These are phyloP conservation scores for Hymenotorrendiella dingleyae DNA, from an alignment of 2,329 filamentous ascomycete genomes.

Conservation along the genomic window DNA sequence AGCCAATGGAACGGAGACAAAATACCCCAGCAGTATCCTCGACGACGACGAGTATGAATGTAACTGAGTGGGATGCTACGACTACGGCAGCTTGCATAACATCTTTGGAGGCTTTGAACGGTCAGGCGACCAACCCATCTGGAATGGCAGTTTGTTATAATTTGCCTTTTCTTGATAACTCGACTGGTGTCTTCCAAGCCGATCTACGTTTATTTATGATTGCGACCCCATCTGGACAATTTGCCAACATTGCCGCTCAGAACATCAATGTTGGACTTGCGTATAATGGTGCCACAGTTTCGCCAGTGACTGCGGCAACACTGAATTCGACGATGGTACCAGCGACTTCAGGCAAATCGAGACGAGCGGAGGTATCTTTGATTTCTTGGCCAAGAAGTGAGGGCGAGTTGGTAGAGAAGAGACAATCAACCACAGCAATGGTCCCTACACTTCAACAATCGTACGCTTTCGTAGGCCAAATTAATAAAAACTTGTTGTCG, in stretches of 20 bases:
- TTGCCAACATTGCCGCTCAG: conserved; percentile 44
- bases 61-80: conserved; percentile 49
- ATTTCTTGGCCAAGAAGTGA: conserved; percentile 25
- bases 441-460: conserved; percentile 47
- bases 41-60: conserved; percentile 35
- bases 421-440: conserved; percentile 18
- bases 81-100: conserved; percentile 54
- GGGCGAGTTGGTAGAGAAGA: conserved; percentile 14
- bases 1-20: conserved; percentile 26
- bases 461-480: conserved; percentile 64
- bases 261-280: conserved; percentile 50
- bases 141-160: conserved; percentile 82
- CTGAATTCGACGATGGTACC: conserved; percentile 14
- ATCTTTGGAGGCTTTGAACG: conserved; percentile 48
- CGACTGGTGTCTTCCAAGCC: conserved; percentile 66
- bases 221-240: conserved; percentile 48
- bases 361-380: conserved; percentile 18
- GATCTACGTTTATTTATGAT: conserved; percentile 71
- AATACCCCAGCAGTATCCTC: conserved; percentile 10
- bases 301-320: conserved; percentile 33
- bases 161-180: conserved; percentile 61
- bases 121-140: conserved; percentile 61
- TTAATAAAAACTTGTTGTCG: conserved; percentile 51
- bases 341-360: no score
- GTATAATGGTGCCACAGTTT: conserved; percentile 50